Base-by-base conservation (phyloP, 441 rosid genomes). In the Gossypium aridum region DNA sequence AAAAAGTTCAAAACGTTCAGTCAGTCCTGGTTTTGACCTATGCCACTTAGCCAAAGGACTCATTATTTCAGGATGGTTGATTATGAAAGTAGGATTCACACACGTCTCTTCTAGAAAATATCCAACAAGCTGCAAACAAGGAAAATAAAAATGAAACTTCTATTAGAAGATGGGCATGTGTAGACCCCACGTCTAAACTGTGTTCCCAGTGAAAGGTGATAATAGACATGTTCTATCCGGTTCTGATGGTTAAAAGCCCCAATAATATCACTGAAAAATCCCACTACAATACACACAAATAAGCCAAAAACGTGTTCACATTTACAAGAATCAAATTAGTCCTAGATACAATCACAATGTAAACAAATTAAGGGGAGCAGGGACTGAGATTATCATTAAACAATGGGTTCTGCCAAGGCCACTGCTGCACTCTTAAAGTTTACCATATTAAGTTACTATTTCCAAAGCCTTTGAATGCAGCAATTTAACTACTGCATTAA, bases 31-130 rank as follows among this genome's bases (percentile, higher is more conserved):
- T 68, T 80, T 86, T 0, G 83, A 84, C 86, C 96, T 83, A 62
- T 93, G 98, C 93, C 94, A 93, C 83, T 93, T 93, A 0, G 98
- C 97, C 84, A 93, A 75, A 22, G 96, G 97, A 81, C 97, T 90
- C 98, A 91, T 93, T 67, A 93, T 91, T 84, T 93, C 96, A 3
- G 98, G 97, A 70, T 93, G 98, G 83, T 93, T 86, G 57, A 89
- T 90, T 67, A 93, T 91, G 85, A 87, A 91, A 26, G 97, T 65
- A 47, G 98, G 97, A 78, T 93, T 93, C 53, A 90, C 88, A 80
- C 98, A 93, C 0, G 83, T 90, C 75, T 84, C 96, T 80, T 93
- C 98, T 65, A 93, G 79, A 78, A 93, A 93, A 76, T 89, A 93
- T 19, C 98, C 98, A 60, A 89, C 98, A 79, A 93, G 88, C 98